Base-by-base conservation (phyloP, 108 stramenopile genomes). In the Pelagomonas calceolata region DNA sequence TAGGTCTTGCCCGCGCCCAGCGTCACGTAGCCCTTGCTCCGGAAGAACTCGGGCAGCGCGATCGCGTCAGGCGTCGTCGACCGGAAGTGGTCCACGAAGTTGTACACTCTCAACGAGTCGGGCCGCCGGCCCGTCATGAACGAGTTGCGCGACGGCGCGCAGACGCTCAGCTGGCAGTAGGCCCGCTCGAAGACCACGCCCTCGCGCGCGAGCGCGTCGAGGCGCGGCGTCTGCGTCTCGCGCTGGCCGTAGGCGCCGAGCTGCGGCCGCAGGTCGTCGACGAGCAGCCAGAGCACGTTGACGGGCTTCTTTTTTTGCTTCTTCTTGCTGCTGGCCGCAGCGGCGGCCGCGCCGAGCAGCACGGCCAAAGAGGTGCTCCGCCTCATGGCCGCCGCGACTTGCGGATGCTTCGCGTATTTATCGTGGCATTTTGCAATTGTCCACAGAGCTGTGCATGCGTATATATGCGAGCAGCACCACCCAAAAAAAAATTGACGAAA, bases 61-160 rank as follows among this genome's bases (percentile, higher is more conserved):
- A 74, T 16, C 30, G 51, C 14, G 0, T 60, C 51, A 3, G 51
- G 51, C 7, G 7, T 26, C 51, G 51, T 60, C 7, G 66, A 30
- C 30, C 32, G 65, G 34, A 35, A 74, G 30, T 32, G 33, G 26
- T 69, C 44, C 16, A 32, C 30, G 32, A 74, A 74, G 31, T 69
- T 69, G 37, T 74, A 74, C 35, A 66, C 66, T 30, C 73, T 5
- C 12, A 74, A 4, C 32, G 66, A 9, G 34, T 74, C 73, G 12
- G 73, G 73, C 43, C 73, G 73, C 67, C 66, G 67, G 26, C 73
- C 73, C 30, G 73, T 68, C 10, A 74, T 10, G n/a, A 74, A 44
- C 12, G 66, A 67, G 34, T 74, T 66, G 12, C 73, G 73, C 10
- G 67, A 68, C 33, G 73, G 73, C 66, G 66, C 66, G 51, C 73